Base-by-base conservation (phyloP, 768 basidiomycete species). In the Suillus subaureus region DNA sequence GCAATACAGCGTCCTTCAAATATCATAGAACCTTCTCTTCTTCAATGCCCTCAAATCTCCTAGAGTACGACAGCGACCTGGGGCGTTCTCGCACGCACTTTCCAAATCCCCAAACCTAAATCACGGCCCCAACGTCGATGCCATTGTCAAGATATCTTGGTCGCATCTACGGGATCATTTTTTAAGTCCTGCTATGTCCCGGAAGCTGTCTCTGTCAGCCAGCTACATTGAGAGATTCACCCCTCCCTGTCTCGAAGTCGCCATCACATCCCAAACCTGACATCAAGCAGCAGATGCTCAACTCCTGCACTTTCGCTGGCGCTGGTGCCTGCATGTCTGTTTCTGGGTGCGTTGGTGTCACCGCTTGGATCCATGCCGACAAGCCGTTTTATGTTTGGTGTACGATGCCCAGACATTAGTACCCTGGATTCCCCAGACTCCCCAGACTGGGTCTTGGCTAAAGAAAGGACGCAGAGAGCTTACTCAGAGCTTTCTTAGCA, bases 291-390 rank as follows among this genome's bases (percentile, higher is more conserved):
- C 2, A 42, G 40, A 16, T 7, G 6, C 16, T 64, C n/a, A 88
- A 90, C 71, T 90, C 88, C 69, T 75, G 82, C 73, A 81, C 79
- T 33, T 83, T 89, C 52, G n/a, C n/a, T 47, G n/a, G n/a, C 13
- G 80, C 89, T 42, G 62, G 65, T n/a, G 84, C 86, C 13, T 90
- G 89, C 71, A 80, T 82, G 67, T 77, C 66, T 45, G 74, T 80
- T 61, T 31, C 70, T 12, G 68, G 71, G 33, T 81, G 80, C 39
- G 12, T 13, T 2, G 39, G 39, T 39, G 39, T 39, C 13, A 4
- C 13, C 39, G 39, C 13, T 12, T 67, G 82, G 82, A 80, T 13
- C 67, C 81, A 76, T 62, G 79, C 79, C 5, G 80, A 81, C 72
- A 77, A 77, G 70, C 66, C 74, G 37, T 21, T 61, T 49, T 58